These are phyloP conservation scores for Bodo saltans DNA, from an alignment of 78 protist species.

Conservation along the genomic window DNA sequence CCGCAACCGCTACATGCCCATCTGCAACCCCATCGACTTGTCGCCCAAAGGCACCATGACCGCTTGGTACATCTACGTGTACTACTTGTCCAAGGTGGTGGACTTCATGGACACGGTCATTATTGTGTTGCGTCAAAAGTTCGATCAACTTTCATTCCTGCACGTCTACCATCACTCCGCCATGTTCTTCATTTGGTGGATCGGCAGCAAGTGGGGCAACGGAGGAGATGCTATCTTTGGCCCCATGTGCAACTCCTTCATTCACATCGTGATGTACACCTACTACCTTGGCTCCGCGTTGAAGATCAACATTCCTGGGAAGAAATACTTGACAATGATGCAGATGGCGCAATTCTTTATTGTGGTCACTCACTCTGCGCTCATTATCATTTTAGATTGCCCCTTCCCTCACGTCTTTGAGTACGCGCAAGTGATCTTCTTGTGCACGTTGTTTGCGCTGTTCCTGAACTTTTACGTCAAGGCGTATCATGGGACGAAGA, in stretches of 20 bases:
- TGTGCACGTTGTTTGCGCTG: background rate
- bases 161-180: constrained; percentile 31
- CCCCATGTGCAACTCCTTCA: background rate
- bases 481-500: background rate
- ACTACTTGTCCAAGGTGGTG: constrained; percentile 25
- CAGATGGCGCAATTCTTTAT: constrained; percentile 18
- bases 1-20: background rate
- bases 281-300: constrained; percentile 2
- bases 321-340: background rate
- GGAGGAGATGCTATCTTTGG: constrained; percentile 18
- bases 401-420: background rate
- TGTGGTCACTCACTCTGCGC: background rate
- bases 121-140: background rate
- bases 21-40: constrained; percentile 16
- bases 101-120: constrained; percentile 34
- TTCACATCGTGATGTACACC: constrained; percentile 27
- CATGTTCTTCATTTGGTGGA: constrained; percentile 33
- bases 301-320: constrained; percentile 6
- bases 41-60: background rate
- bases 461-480: background rate
- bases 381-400: background rate
- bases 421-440: background rate
- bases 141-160: constrained; percentile 17
- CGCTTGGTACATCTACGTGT: background rate
- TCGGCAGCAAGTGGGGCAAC: background rate